These are phyloP conservation scores for Exophiala spinifera DNA, from an alignment of 2,329 filamentous ascomycete species.

Conservation along the genomic window DNA sequence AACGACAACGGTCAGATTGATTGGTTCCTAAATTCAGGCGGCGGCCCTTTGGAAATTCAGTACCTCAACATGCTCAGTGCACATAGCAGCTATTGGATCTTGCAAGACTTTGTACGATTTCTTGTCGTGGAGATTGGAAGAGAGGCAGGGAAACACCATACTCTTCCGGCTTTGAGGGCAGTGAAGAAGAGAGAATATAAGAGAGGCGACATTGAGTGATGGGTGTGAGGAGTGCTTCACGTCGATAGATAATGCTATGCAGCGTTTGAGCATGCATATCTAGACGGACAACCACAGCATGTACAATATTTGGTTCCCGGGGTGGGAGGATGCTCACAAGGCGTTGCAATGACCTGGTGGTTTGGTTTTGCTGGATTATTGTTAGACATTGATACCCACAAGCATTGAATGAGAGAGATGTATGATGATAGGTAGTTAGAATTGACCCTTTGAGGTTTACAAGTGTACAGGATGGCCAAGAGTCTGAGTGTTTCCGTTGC, in stretches of 20 bases:
- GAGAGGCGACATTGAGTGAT: conserved; percentile 31
- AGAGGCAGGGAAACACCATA: conserved; percentile 62
- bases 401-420: no score
- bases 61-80: conserved; percentile 97
- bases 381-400: conserved; percentile 18
- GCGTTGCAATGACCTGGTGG: not conserved
- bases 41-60: conserved; percentile 87
- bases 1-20: conserved; percentile 98
- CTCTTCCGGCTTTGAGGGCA: conserved; percentile 53
- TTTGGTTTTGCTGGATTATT: not conserved
- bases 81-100: conserved; percentile 90
- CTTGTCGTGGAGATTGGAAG: conserved; percentile 84
- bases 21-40: conserved; percentile 77
- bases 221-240: not conserved
- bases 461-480: not conserved
- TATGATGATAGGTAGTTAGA: not conserved
- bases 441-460: not conserved
- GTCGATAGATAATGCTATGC: not conserved
- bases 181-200: conserved; percentile 53
- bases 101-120: conserved; percentile 83
- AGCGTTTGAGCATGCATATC: not conserved
- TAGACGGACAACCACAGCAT: not conserved
- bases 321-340: not conserved
- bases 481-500: not conserved
- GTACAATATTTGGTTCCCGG: not conserved